A percentile compares a stretch with the other conserved stretches of the same genome.
These are phyloP conservation scores for Speleostelium caveatum DNA, from an alignment of 78 protist genomes.

Conservation along the genomic window DNA sequence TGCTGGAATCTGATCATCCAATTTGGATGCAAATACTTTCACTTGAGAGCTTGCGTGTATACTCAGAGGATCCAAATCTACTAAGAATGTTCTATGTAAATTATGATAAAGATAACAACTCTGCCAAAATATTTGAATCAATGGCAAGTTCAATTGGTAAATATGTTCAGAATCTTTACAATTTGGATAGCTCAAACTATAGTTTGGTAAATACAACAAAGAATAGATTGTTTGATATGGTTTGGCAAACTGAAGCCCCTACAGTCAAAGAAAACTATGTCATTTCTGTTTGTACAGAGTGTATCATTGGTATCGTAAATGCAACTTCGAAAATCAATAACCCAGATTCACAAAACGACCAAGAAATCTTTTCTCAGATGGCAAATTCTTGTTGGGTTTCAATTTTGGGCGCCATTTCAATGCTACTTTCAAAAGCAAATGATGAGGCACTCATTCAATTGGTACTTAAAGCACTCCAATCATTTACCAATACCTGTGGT, in stretches of 20 bases:
- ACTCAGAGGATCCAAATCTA: conserved; percentile 74
- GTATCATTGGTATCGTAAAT: conserved; percentile 64
- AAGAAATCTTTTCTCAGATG: conserved; percentile 69
- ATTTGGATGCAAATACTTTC: conserved; percentile 74
- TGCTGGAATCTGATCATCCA: conserved; percentile 68
- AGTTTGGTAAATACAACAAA: conserved; percentile 23
- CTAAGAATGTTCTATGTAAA: conserved; percentile 39
- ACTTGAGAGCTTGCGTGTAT: conserved; percentile 56
- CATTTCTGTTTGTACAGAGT: conserved; percentile 59
- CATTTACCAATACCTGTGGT: conserved; percentile 80
- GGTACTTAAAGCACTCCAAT: conserved; percentile 74
- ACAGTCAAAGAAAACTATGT: conserved; percentile 24
- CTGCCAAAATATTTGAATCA: conserved; percentile 51
- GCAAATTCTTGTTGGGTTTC: conserved; percentile 75
- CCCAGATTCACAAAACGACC: conserved; percentile 24
- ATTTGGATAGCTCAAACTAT: conserved; percentile 25
- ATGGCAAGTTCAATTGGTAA: conserved; percentile 38
- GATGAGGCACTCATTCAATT: conserved; percentile 79
- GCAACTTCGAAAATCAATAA: conserved; percentile 50
- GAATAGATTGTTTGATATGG: conserved; percentile 32
- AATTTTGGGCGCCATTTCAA: conserved; percentile 68
- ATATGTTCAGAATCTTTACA: conserved; percentile 44
- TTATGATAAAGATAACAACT: conserved; percentile 55
- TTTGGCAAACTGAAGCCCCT: conserved; percentile 52
- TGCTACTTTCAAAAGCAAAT: conserved; percentile 60